Evolutionary conservation across 805 yeast species (phyloP), one percentile per base, ranked within the genome.

Genomic region (Candida andamanensis): DNA sequence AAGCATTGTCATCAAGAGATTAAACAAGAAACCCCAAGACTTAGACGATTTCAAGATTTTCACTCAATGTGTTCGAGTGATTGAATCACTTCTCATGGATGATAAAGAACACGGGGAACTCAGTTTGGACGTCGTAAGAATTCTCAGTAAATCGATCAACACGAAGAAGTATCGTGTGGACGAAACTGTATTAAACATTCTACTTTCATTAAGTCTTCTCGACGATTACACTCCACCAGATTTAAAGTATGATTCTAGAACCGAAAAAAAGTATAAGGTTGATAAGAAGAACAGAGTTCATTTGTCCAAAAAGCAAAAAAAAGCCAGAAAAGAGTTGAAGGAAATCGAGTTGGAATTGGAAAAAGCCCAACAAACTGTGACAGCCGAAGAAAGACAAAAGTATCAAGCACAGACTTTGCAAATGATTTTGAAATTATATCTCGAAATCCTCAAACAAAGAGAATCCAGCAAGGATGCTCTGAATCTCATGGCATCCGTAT

Each of bases 201-300:
- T 90, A 28, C 61, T 87, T 28, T 78, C 90, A 2, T 56, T 87
- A 41, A 69, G 76, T 15, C 63, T 83, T 13, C 58, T 84, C 32
- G 72, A 69, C 29, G 90, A 82, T 52, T 84, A 80, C 49, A 85
- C 80, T 52, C 90, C 92, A 12, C 50, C 72, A 73, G 50, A 70
- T 65, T n/a, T n/a, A n/a, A n/a, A n/a, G n/a, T n/a, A n/a, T n/a
- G 22, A 63, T 63, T 69, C 67, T 28, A 47, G 51, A 6, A 68
- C 60, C 16, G 58, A 58, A 12, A 58, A 60, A 7, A 64, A 58
- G 24, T 58, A 61, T 4, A 82, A 80, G 49, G 32, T 82, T 27
- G 78, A 74, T 52, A 90, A 89, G 66, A 85, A 87, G 55, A 95
- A 92, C 54, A 70, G 96, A 45, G 86, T 85, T 3, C 95, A 89